These are phyloP conservation scores for Toxicodendron radicans DNA, from an alignment of 345 rosid species.

Conservation along the genomic window DNA sequence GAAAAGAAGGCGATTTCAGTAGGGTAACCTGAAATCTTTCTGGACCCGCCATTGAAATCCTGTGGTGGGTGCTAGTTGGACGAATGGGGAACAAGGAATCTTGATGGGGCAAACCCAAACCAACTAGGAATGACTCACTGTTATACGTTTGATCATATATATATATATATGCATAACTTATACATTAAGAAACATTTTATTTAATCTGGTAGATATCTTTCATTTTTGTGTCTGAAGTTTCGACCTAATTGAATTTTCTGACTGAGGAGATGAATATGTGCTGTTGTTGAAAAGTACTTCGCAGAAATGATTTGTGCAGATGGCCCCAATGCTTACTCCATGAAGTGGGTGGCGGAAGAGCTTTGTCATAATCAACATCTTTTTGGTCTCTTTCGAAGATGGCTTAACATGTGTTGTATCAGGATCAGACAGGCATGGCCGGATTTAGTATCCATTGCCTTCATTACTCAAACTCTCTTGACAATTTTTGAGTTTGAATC, in stretches of 20 bases:
- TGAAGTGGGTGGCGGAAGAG: constrained; percentile 15
- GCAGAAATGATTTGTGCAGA: constrained; percentile 13
- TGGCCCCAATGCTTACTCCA: constrained; percentile 22
- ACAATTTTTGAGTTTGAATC: not conserved
- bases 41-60: constrained; percentile 26
- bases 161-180: too few relatives aligned
- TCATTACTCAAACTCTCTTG: constrained; percentile 6
- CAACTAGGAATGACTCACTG: not conserved
- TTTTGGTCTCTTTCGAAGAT: constrained; percentile 6
- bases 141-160: too few relatives aligned
- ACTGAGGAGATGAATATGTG: too few relatives aligned
- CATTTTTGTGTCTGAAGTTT: too few relatives aligned
- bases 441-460: not conserved
- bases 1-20: constrained; percentile 15
- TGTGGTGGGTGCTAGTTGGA: constrained; percentile 16
- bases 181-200: too few relatives aligned
- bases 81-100: constrained; percentile 25
- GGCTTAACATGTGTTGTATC: constrained; percentile 4
- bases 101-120: constrained; percentile 14
- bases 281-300: not conserved
- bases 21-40: constrained; percentile 24
- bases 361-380: constrained; percentile 27
- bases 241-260: too few relatives aligned
- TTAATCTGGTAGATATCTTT: too few relatives aligned
- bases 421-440: constrained; percentile 23